Conservation (phyloP, 768 basidiomycete species). For the Termitomyces sp. region DNA sequence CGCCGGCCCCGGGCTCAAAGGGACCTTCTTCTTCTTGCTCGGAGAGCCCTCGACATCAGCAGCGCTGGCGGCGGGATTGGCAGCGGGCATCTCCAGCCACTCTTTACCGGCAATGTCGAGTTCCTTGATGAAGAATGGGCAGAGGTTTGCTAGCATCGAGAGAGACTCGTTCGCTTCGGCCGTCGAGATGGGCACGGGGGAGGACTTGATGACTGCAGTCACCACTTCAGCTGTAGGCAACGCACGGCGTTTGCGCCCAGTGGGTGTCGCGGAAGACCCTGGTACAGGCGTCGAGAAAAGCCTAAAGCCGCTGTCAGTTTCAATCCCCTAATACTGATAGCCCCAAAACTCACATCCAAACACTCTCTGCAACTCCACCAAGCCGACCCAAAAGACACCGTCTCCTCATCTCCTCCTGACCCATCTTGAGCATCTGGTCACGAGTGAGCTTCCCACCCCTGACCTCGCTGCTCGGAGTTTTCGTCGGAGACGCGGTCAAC, state of each 20-base stretch:
- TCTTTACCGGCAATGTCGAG: slow-evolving; percentile 56
- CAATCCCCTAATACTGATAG: neutral
- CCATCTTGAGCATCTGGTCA: slow-evolving; percentile 66
- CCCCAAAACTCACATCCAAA: slow-evolving; percentile 67
- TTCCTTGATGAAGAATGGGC: slow-evolving; percentile 76
- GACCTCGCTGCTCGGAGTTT: slow-evolving; percentile 39
- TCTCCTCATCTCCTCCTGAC: slow-evolving; percentile 76
- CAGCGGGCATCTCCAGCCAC: slow-evolving; percentile 62
- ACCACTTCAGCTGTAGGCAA: slow-evolving; percentile 65
- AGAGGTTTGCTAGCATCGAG: slow-evolving; percentile 58
- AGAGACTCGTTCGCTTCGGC: slow-evolving; percentile 79
- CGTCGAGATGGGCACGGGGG: slow-evolving; percentile 72
- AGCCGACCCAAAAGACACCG: slow-evolving; percentile 76
- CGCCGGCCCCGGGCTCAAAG: slow-evolving; percentile 43
- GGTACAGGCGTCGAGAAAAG: slow-evolving; percentile 63
- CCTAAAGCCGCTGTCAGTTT: slow-evolving; percentile 33
- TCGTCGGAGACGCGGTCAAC: slow-evolving; percentile 62
- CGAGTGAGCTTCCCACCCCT: slow-evolving; percentile 48
- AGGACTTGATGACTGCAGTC: slow-evolving; percentile 72
- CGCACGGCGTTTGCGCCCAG: slow-evolving; percentile 65
- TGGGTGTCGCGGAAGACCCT: slow-evolving; percentile 47
- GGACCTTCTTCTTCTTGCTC: slow-evolving; percentile 30
- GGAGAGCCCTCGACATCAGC: slow-evolving; percentile 30
- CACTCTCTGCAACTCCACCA: slow-evolving; percentile 78
- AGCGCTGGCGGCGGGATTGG: slow-evolving; percentile 19